Conservation (phyloP, 2,329 filamentous ascomycete genomes). For the Teratosphaeria viscida region DNA sequence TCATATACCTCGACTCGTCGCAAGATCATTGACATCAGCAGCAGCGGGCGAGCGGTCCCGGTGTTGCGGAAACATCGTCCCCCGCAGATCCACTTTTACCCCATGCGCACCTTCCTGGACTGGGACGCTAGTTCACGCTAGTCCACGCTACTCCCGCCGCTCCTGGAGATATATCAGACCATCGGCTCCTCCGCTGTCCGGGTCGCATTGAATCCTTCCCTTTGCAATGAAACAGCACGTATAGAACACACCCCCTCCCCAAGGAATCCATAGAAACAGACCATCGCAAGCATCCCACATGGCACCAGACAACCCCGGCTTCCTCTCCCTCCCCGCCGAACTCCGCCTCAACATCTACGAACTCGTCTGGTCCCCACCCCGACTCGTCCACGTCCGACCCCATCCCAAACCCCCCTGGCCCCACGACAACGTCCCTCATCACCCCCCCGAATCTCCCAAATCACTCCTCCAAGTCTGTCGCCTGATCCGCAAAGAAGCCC, state of each 20-base stretch:
- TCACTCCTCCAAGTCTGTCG: not conserved
- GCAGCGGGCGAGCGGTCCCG: not conserved
- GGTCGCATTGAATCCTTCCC: too few relatives aligned
- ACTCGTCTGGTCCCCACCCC: not conserved
- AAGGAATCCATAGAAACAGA: too few relatives aligned
- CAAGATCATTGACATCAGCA: too few relatives aligned
- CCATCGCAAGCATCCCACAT: not conserved
- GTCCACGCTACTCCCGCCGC: not conserved
- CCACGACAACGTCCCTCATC: not conserved
- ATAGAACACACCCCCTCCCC: too few relatives aligned
- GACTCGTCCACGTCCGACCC: not conserved
- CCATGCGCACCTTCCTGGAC: not conserved
- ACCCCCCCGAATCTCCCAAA: not conserved
- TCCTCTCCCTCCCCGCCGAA: slow-evolving; percentile 2
- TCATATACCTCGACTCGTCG: too few relatives aligned
- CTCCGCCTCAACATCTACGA: slow-evolving; percentile 5
- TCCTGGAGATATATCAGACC: not conserved
- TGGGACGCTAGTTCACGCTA: not conserved
- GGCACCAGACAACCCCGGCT: not conserved
- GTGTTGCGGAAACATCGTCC: not conserved
- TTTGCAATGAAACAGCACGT: too few relatives aligned
- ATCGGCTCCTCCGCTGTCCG: not conserved
- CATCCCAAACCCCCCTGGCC: not conserved
- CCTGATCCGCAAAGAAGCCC: not conserved
- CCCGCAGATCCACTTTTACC: not conserved